Evolutionary conservation across 371 early-diverging fungal species (phyloP).

Genomic region (Mortierella sp.): DNA sequence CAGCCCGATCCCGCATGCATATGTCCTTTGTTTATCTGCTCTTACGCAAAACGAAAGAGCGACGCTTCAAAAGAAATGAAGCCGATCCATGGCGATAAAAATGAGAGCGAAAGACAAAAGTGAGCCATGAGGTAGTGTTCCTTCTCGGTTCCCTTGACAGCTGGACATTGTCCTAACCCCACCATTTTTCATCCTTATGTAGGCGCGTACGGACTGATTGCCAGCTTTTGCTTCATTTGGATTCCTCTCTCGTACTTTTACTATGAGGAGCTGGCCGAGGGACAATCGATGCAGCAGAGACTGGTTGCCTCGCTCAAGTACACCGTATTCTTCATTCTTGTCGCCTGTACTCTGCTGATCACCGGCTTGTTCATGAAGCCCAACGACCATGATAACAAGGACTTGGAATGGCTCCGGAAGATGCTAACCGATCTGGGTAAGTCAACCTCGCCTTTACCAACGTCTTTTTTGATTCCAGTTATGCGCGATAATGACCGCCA

Average conservation of each 20-base stretch:
- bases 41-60: slow-evolving; percentile 5
- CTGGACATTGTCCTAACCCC: neutral
- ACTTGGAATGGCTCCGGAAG: slow-evolving; percentile 52
- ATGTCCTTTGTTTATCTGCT: neutral
- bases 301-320: slow-evolving; percentile 50
- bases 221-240: slow-evolving; percentile 66
- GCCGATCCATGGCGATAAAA: slow-evolving; percentile 3
- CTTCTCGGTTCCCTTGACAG: neutral
- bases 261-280: slow-evolving; percentile 68
- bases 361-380: slow-evolving; percentile 53
- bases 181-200: neutral
- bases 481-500: neutral
- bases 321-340: slow-evolving; percentile 46
- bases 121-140: neutral
- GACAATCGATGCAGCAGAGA: slow-evolving; percentile 26
- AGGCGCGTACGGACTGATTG: slow-evolving; percentile 69
- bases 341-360: slow-evolving; percentile 38
- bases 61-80: slow-evolving; percentile 3
- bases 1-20: slow-evolving; percentile 11
- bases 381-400: slow-evolving; percentile 35
- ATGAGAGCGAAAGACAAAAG: neutral
- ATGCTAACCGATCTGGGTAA: slow-evolving; percentile 49
- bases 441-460: neutral
- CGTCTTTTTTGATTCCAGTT: neutral
- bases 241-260: slow-evolving; percentile 80